Evolutionary conservation across 129 eudicot species (phyloP), one percentile per base, ranked within the genome.

Genomic region (Oenanthe sinensis): DNA sequence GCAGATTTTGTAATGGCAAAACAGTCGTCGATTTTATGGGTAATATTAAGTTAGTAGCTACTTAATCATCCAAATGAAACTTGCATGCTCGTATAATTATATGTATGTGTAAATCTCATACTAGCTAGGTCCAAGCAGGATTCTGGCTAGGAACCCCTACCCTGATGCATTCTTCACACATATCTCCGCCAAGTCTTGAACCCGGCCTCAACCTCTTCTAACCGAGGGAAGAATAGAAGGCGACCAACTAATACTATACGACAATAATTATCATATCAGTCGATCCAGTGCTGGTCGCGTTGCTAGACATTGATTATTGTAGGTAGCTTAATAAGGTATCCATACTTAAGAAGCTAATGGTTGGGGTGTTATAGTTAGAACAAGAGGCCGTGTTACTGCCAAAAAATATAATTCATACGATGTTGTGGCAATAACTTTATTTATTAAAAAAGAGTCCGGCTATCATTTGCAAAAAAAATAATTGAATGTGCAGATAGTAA

Each of bases 1-100:
- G 99, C 42, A 86, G 90, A 88, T 96, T 96, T 81, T 82, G 81
- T 65, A 96, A 96, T 79, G 95, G 96, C 79, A 85, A 80, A 82
- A 96, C 90, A 5, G 85, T 96, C 49, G 80, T 84, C 6, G 99
- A 96, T 74, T 80, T 87, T 62, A 89, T 96, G 30, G 99, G 99
- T 96, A 88, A 14, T 20, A 9, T 71, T 71, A 22, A 40, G 68
- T 60, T 60, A 22, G 26, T n/a, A 58, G 67, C 67, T 58, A 58
- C 1, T n/a, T 58, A n/a, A 58, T 12, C 67, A n/a, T 58, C 26
- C 67, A n/a, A n/a, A n/a, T n/a, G 67, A 58, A 58, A 30, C 67
- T 1, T 22, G 28, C 65, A 55, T 55, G 28, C 65, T 22, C 14
- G 11, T 46, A 46, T 39, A 3, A 16, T 46, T 16, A 10, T 46